Base-by-base conservation (phyloP, 192 early-diverging fungal genomes). In the Entomortierella beljakovae region DNA sequence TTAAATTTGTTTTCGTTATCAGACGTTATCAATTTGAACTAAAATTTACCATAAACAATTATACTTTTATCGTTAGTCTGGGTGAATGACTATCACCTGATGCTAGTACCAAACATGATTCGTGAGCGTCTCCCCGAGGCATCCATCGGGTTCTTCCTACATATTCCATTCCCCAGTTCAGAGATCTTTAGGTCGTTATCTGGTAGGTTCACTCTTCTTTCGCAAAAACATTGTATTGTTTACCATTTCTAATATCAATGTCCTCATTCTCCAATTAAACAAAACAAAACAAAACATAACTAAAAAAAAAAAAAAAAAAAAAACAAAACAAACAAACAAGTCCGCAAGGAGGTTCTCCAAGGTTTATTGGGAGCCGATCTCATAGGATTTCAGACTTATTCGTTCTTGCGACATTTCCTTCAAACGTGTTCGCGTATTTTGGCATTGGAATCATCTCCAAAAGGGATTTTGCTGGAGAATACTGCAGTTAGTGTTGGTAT, bases 21-120 rank as follows among this genome's bases (percentile, higher is more conserved):
- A 23, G 20, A 6, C 28, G n/a, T 18, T 25, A 32, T 58, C 8
- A 20, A 20, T 46, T 46, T 46, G 20, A 15, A 11, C 20, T 46
- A 2, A 16, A 46, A 10, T 46, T 49, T 31, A 38, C 22, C 37
- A 42, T n/a, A 15, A 22, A 10, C 34, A 26, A 40, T 51, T 18
- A 50, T 35, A 51, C 34, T 49, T 40, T 51, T 20, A 11, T 34
- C 29, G 53, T 18, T 73, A 92, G 89, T 99, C 62, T 99, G 96
- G 96, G 88, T 99, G 68, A 97, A 99, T 75, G 97, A 99, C 86
- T 99, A 99, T 73, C 97, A 99, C 77, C 84, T 99, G 55, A 94
- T 98, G 93, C 85, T 99, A 42, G 88, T 99, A 25, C 97, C 97
- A 6, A 82, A 81, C 51, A 92, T 99, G 89, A 81, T 99, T 34